Conservation (phyloP, 805 yeast genomes). For the Torulaspora quercuum region DNA sequence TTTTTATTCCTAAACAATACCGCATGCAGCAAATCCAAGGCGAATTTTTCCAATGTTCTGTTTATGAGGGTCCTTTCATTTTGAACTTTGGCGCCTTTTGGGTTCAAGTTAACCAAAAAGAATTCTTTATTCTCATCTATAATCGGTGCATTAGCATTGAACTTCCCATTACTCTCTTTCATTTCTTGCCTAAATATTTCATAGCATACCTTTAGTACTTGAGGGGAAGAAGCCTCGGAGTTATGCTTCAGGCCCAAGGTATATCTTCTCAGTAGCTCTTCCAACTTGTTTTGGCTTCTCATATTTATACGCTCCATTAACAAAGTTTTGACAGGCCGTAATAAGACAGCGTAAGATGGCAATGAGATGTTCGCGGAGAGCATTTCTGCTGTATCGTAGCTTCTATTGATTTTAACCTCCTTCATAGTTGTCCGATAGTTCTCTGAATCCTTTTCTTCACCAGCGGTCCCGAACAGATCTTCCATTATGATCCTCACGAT, state of each 20-base stretch:
- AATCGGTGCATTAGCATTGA: neutral
- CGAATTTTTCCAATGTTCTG: slow-evolving; percentile 65
- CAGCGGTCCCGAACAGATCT: slow-evolving; percentile 86
- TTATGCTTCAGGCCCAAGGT: slow-evolving; percentile 78
- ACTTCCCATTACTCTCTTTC: neutral
- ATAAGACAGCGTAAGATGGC: slow-evolving; percentile 50
- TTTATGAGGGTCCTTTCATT: slow-evolving; percentile 54
- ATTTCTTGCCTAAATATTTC: slow-evolving; percentile 56
- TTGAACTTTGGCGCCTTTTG: slow-evolving; percentile 53
- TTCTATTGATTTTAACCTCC: slow-evolving; percentile 85
- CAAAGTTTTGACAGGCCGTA: slow-evolving; percentile 66
- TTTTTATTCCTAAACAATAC: slow-evolving; percentile 62
- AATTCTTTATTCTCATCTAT: slow-evolving; percentile 53
- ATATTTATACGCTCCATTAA: slow-evolving; percentile 61
- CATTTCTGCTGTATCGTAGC: slow-evolving; percentile 82
- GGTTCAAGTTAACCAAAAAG: slow-evolving; percentile 68
- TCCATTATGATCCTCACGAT: slow-evolving; percentile 80
- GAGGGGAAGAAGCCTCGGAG: slow-evolving; percentile 51
- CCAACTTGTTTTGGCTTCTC: slow-evolving; percentile 69
- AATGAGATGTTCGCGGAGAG: slow-evolving; percentile 63
- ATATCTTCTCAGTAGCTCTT: slow-evolving; percentile 72
- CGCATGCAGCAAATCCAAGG: slow-evolving; percentile 70
- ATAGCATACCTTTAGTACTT: slow-evolving; percentile 65
- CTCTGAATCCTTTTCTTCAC: slow-evolving; percentile 92
- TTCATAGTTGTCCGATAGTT: slow-evolving; percentile 82